A percentile compares a stretch with the other conserved stretches of the same genome.
Evolutionary conservation across 306 rosid species (phyloP).

Genomic region (Lupinus albus): DNA sequence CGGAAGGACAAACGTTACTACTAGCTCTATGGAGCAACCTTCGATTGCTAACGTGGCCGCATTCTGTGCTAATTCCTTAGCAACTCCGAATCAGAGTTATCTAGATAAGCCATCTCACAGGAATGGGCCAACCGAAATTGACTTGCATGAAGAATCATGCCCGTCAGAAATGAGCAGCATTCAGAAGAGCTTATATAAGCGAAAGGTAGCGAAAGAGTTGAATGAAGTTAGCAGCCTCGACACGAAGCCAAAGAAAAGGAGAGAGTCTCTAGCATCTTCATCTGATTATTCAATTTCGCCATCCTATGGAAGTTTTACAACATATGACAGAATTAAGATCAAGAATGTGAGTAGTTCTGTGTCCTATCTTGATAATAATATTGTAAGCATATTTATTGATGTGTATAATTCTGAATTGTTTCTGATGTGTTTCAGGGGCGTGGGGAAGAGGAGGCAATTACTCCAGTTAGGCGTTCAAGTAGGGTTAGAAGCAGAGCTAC

Average conservation of each 20-base stretch:
- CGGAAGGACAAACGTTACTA: slow-evolving; percentile 25
- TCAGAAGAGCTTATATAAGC: slow-evolving; percentile 43
- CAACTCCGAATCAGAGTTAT: slow-evolving; percentile 32
- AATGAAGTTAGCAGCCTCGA: slow-evolving; percentile 58
- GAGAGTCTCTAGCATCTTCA: slow-evolving; percentile 75
- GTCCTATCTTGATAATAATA: neutral
- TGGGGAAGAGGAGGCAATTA: slow-evolving; percentile 58
- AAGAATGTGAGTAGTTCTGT: slow-evolving; percentile 52
- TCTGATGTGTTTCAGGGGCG: slow-evolving; percentile 46
- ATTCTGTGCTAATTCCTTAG: slow-evolving; percentile 1
- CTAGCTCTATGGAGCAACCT: slow-evolving; percentile 29
- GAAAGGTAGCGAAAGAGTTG: slow-evolving; percentile 24
- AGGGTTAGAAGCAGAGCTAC: slow-evolving; percentile 61
- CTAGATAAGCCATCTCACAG: slow-evolving; percentile 46
- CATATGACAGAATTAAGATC: slow-evolving; percentile 61
- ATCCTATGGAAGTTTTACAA: slow-evolving; percentile 85
- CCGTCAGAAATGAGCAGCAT: slow-evolving; percentile 79
- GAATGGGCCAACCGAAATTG: slow-evolving; percentile 47
- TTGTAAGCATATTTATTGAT: neutral
- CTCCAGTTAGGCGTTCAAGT: slow-evolving; percentile 90
- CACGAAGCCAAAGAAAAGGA: slow-evolving; percentile 60
- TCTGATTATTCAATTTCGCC: slow-evolving; percentile 61
- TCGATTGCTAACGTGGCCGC: slow-evolving; percentile 33
- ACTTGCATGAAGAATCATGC: slow-evolving; percentile 51
- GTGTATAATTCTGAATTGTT: neutral